Percentiles rank a stretch among this genome's conserved stretches.
Evolutionary conservation across 2,329 filamentous ascomycete species (phyloP).

Genomic region (Sporothrix curviconia): DNA sequence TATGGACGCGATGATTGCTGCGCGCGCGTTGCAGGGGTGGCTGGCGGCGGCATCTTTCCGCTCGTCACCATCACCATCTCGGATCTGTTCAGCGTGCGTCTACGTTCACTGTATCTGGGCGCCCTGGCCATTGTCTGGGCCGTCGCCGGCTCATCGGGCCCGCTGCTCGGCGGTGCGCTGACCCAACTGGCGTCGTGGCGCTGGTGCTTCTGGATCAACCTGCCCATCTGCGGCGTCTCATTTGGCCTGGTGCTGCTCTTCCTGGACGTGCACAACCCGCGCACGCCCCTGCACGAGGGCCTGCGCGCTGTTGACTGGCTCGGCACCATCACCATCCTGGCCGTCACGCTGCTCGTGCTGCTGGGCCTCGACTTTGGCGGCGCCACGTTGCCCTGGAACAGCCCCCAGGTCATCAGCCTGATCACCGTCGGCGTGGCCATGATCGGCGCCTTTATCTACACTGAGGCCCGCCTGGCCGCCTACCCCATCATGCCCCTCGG

Average conservation of each 20-base stretch:
- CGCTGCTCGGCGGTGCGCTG: slow-evolving; percentile 22
- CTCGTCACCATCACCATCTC: slow-evolving; percentile 27
- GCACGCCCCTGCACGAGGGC: slow-evolving; percentile 52
- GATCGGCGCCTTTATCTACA: slow-evolving; percentile 38
- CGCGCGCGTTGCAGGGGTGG: slow-evolving; percentile 24
- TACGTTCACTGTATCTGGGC: slow-evolving; percentile 35
- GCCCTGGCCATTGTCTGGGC: slow-evolving; percentile 36
- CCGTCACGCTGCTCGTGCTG: slow-evolving; percentile 57
- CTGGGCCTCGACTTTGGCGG: slow-evolving; percentile 52
- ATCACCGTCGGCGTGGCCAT: slow-evolving; percentile 31
- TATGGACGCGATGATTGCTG: slow-evolving; percentile 24
- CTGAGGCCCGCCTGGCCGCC: slow-evolving; percentile 37
- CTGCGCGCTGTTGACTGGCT: slow-evolving; percentile 54
- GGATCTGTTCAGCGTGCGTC: slow-evolving; percentile 32
- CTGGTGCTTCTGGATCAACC: slow-evolving; percentile 24
- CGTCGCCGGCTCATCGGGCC: slow-evolving; percentile 27
- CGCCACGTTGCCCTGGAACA: slow-evolving; percentile 49
- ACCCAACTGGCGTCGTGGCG: slow-evolving; percentile 37
- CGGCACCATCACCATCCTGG: slow-evolving; percentile 54
- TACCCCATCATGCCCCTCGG: slow-evolving; percentile 40
- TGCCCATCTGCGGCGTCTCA: slow-evolving; percentile 23
- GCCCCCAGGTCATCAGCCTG: slow-evolving; percentile 50
- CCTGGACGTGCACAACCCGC: slow-evolving; percentile 29
- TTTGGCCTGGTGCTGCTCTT: slow-evolving; percentile 19
- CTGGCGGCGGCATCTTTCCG: slow-evolving; percentile 23